phyloP scores from a whole-genome alignment of 345 rosid species.

The Brassica napus region DNA sequence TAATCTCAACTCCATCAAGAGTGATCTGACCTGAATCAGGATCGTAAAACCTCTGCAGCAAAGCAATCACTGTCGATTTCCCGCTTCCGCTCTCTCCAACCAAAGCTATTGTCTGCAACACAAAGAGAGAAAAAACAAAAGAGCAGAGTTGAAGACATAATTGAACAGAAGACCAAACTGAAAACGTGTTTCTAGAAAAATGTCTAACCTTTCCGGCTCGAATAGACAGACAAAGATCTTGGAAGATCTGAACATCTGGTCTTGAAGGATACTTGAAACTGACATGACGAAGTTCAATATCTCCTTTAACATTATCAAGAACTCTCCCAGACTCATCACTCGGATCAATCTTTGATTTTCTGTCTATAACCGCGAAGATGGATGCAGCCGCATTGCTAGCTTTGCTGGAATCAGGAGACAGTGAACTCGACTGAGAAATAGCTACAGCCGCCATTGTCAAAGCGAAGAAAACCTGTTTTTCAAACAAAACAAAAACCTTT shows the following conservation, averaged over 20 bases:
- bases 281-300: conserved; percentile 62
- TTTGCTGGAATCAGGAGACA: conserved; percentile 61
- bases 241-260: conserved; percentile 71
- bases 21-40: conserved; percentile 74
- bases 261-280: conserved; percentile 76
- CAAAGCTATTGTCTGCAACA: conserved; percentile 69
- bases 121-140: background rate
- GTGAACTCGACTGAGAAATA: conserved; percentile 70
- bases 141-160: background rate
- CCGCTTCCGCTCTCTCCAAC: conserved; percentile 94
- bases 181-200: background rate
- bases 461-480: conserved; percentile 66
- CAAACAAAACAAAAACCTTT: background rate
- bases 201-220: conserved; percentile 64
- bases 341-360: conserved; percentile 64
- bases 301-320: conserved; percentile 59
- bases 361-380: conserved; percentile 62
- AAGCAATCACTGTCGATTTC: conserved; percentile 69
- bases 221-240: conserved; percentile 63
- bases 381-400: conserved; percentile 70
- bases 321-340: conserved; percentile 66
- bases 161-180: background rate
- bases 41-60: conserved; percentile 78
- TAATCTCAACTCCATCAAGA: conserved; percentile 70
- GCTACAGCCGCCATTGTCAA: conserved; percentile 63